These are phyloP conservation scores for Lolium perenne DNA, from an alignment of 176 grass and related monocot species.

Conservation along the genomic window DNA sequence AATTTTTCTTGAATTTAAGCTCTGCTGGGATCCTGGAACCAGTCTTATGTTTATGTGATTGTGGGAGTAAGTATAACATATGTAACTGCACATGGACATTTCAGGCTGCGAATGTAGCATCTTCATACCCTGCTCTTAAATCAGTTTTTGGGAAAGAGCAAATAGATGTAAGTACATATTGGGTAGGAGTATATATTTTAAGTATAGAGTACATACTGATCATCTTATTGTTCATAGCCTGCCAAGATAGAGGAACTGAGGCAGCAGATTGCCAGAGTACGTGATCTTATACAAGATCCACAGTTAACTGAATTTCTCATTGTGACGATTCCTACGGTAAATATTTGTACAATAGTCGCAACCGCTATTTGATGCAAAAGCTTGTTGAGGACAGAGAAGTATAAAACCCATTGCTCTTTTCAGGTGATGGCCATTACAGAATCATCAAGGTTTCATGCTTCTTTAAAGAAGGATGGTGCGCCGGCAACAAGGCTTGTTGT, in stretches of 20 bases:
- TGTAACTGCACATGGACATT: conserved; percentile 39
- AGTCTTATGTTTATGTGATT: background rate
- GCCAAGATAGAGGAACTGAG: background rate
- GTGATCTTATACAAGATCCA: conserved; percentile 32
- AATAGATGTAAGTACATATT: conserved; percentile 39
- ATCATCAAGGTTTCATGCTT: conserved; percentile 56
- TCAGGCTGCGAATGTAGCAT: conserved; percentile 33
- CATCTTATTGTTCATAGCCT: conserved; percentile 30
- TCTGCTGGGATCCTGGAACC: conserved; percentile 9
- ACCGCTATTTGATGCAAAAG: conserved; percentile 32
- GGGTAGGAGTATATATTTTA: background rate
- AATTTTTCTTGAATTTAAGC: conserved; percentile 27
- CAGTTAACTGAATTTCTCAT: conserved; percentile 42
- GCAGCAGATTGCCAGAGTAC: background rate
- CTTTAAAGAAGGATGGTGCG: conserved; percentile 55
- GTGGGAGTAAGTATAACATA: background rate
- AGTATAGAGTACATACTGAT: background rate
- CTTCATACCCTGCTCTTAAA: conserved; percentile 10
- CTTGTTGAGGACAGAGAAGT: background rate
- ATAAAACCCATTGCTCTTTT: background rate
- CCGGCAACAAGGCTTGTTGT: conserved; percentile 50
- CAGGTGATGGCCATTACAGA: conserved; percentile 59
- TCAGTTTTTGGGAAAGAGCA: conserved; percentile 1
- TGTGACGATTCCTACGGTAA: conserved; percentile 47
- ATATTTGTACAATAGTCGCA: background rate